Percentiles rank a stretch among this genome's conserved stretches.
These are phyloP conservation scores for Diospyros kaki DNA, from an alignment of 148 eudicot genomes.

Conservation along the genomic window DNA sequence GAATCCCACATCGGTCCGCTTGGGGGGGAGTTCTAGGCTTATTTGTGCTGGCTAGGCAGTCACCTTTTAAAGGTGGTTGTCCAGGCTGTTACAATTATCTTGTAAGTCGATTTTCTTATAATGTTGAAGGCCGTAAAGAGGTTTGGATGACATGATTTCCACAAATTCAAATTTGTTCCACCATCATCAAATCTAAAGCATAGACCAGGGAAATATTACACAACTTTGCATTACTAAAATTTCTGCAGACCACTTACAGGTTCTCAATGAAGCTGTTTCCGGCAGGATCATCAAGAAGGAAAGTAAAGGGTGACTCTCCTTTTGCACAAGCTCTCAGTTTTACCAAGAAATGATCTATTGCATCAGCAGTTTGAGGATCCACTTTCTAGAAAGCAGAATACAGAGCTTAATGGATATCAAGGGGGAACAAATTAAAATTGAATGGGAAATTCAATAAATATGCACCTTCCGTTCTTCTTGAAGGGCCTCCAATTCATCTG, in stretches of 20 bases:
- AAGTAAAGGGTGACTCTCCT: conserved; percentile 65
- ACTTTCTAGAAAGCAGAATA: conserved; percentile 54
- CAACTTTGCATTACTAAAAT: neutral
- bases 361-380: conserved; percentile 83
- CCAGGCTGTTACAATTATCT: no score
- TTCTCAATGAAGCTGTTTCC: conserved; percentile 96
- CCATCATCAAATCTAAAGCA: neutral
- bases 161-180: conserved; percentile 1
- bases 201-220: neutral
- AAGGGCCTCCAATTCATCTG: conserved; percentile 69
- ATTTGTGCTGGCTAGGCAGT: no score
- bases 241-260: conserved; percentile 48
- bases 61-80: no score
- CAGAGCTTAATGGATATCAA: neutral
- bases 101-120: neutral
- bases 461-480: conserved; percentile 90
- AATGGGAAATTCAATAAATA: neutral
- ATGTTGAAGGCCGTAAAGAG: neutral
- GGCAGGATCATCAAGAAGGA: conserved; percentile 90
- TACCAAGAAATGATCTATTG: conserved; percentile 68
- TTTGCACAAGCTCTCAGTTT: conserved; percentile 77
- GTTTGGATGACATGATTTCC: neutral
- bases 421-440: conserved; percentile 4
- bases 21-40: no score
- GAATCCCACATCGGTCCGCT: no score